These are phyloP conservation scores for Trifolium subterraneum DNA, from an alignment of 306 rosid species.

Conservation along the genomic window DNA sequence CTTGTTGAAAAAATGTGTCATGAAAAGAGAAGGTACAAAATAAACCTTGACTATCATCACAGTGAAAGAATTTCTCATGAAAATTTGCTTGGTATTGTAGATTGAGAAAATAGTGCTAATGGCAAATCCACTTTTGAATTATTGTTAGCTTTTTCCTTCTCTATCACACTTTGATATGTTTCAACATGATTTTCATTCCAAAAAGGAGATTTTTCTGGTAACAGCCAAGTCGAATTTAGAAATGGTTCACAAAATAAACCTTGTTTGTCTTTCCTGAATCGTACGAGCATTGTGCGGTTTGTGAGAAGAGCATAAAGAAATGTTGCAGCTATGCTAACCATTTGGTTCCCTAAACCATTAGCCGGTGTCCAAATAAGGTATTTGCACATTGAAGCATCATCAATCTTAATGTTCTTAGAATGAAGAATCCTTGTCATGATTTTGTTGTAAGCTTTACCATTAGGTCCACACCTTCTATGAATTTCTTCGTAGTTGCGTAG, in stretches of 20 bases:
- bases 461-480: slow-evolving; percentile 62
- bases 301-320: slow-evolving; percentile 72
- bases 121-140: slow-evolving; percentile 34
- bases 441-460: slow-evolving; percentile 46
- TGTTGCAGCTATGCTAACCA: slow-evolving; percentile 58
- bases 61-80: slow-evolving; percentile 65
- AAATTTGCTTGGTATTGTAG: slow-evolving; percentile 44
- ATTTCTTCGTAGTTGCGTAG: slow-evolving; percentile 61
- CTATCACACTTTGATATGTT: slow-evolving; percentile 56
- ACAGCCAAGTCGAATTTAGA: slow-evolving; percentile 65
- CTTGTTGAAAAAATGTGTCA: slow-evolving; percentile 54
- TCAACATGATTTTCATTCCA: slow-evolving; percentile 38
- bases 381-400: slow-evolving; percentile 44
- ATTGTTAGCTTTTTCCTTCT: slow-evolving; percentile 37
- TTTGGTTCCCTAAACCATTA: slow-evolving; percentile 74
- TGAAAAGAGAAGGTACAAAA: slow-evolving; percentile 65
- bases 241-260: slow-evolving; percentile 73
- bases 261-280: slow-evolving; percentile 57
- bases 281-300: slow-evolving; percentile 58
- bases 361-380: slow-evolving; percentile 60
- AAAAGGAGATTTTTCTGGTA: slow-evolving; percentile 55
- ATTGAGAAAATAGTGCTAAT: slow-evolving; percentile 53
- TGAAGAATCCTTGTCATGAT: slow-evolving; percentile 40
- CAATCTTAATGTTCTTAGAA: slow-evolving; percentile 34
- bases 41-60: slow-evolving; percentile 57